These are phyloP conservation scores for Arbutus unedo DNA, from an alignment of 148 eudicot genomes.

Conservation along the genomic window DNA sequence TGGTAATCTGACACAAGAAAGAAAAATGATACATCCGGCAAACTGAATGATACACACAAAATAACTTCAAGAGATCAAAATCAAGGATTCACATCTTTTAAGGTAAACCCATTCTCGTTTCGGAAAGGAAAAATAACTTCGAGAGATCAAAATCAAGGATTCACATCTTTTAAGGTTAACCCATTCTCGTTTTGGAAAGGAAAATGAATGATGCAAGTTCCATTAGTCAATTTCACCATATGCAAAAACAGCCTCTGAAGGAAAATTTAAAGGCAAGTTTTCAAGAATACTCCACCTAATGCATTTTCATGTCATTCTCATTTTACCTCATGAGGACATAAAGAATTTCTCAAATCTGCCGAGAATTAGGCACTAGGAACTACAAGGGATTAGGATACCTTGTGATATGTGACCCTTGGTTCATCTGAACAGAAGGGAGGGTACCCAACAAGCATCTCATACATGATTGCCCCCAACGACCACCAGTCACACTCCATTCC, in stretches of 20 bases:
- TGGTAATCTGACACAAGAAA: conserved; percentile 48
- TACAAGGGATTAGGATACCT: conserved; percentile 31
- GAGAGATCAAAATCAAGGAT: not conserved
- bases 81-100: conserved; percentile 3
- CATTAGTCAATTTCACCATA: not conserved
- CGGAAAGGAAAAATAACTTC: conserved; percentile 11
- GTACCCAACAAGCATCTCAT: conserved; percentile 77
- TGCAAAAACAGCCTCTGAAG: not conserved
- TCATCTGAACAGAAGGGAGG: conserved; percentile 82
- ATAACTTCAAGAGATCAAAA: not conserved
- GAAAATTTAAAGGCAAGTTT: not conserved
- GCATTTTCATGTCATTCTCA: not conserved
- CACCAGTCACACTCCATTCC: conserved; percentile 86
- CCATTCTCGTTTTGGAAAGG: not conserved
- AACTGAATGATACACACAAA: conserved; percentile 11
- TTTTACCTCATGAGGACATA: not conserved
- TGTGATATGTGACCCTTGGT: conserved; percentile 65
- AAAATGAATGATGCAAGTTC: not conserved
- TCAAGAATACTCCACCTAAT: not conserved
- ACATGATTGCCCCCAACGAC: conserved; percentile 77
- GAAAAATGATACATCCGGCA: conserved; percentile 16
- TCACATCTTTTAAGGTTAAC: conserved; percentile 5
- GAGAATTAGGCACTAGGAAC: conserved; percentile 1
- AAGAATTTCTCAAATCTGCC: not conserved
- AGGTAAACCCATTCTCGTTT: conserved; percentile 1